phyloP scores from a whole-genome alignment of 192 early-diverging fungal genomes.

The Diversispora eburnea region DNA sequence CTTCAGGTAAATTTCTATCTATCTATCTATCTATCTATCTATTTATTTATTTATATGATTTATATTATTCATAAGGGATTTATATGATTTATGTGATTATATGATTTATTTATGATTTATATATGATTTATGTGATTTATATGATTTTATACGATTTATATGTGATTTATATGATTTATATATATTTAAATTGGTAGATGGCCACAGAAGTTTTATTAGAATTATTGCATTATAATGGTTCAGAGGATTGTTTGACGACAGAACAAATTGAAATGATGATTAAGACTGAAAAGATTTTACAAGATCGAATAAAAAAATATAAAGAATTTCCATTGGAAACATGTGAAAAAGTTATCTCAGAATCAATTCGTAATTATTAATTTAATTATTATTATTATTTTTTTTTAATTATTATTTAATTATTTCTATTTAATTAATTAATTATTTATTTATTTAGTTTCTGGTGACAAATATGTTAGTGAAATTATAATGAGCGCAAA shows the following conservation, averaged over 20 bases:
- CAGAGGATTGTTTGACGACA: constrained; percentile 9
- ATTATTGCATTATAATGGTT: constrained; percentile 38
- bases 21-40: too few relatives aligned
- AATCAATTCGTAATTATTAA: too few relatives aligned
- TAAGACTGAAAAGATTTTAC: neutral
- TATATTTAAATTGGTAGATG: constrained; percentile 25
- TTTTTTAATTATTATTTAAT: constrained; percentile 18
- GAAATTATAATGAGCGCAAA: constrained; percentile 25
- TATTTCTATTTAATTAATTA: neutral
- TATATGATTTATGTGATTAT: too few relatives aligned
- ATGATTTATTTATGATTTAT: too few relatives aligned
- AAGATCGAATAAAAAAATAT: neutral
- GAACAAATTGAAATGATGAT: constrained; percentile 20
- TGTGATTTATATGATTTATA: constrained; percentile 30
- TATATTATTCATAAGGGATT: neutral
- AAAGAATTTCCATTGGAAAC: neutral
- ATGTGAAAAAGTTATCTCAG: constrained; percentile 5
- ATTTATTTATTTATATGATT: constrained; percentile 29
- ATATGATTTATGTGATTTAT: constrained; percentile 25
- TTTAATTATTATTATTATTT: constrained; percentile 10
- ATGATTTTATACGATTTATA: constrained; percentile 18
- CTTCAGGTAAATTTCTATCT: constrained; percentile 6
- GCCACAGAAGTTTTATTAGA: constrained; percentile 40
- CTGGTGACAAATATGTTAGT: constrained; percentile 17
- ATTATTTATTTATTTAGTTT: neutral